Conservation (phyloP, 345 rosid species). For the Moricandia arvensis region DNA sequence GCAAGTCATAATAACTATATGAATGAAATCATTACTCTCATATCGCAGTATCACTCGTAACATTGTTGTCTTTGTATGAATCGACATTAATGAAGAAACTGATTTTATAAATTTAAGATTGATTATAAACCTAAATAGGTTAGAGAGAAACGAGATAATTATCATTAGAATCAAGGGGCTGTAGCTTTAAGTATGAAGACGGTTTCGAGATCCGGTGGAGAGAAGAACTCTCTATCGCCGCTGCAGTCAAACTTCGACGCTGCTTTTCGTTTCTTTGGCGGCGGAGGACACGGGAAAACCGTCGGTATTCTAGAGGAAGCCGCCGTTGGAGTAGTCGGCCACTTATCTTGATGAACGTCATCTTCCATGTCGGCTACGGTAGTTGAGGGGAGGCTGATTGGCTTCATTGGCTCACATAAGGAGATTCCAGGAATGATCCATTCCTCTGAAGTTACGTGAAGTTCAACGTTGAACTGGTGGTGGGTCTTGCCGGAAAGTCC, state of each 20-base stretch:
- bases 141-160: neutral
- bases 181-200: slow-evolving; percentile 10
- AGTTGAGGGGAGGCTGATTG: neutral
- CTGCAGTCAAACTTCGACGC: slow-evolving; percentile 7
- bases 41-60: neutral
- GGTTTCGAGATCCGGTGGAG: slow-evolving; percentile 35
- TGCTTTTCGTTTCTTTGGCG: slow-evolving; percentile 31
- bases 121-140: neutral
- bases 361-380: neutral
- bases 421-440: slow-evolving; percentile 22
- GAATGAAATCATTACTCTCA: too few species aligned
- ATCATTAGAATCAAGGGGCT: slow-evolving; percentile 2
- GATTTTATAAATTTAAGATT: neutral
- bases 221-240: slow-evolving; percentile 27
- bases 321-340: slow-evolving; percentile 27
- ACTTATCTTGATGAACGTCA: slow-evolving; percentile 11
- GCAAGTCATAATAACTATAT: too few species aligned
- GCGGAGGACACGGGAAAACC: slow-evolving; percentile 20
- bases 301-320: slow-evolving; percentile 19
- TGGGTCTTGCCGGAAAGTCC: slow-evolving; percentile 10
- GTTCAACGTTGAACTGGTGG: neutral
- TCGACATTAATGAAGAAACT: neutral
- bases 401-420: neutral
- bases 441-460: neutral
- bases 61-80: neutral